Base-by-base conservation (phyloP, 2,329 filamentous ascomycete genomes). In the Fusarium nisikadoi region DNA sequence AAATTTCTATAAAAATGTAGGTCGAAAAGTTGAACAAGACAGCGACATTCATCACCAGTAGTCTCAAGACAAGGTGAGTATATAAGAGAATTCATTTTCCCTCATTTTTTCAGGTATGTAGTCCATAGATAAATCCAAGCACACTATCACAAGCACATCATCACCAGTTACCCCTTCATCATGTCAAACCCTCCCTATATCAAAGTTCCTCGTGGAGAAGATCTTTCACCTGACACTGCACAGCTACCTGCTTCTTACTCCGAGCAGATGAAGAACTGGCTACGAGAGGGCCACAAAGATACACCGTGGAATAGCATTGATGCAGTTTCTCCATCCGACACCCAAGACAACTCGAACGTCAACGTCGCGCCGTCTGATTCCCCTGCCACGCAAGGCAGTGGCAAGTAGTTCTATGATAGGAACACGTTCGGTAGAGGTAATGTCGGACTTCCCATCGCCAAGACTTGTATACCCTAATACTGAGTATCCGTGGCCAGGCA, bases 291-390 rank as follows among this genome's bases (percentile, higher is more conserved):
- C 5, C 33, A 4, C 0, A 50, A 50, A 8, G 38, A 69, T 4
- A 62, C 31, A 31, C 74, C 73, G 1, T 76, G 57, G 56, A 2
- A 75, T 4, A 16, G 16, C 3, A 8, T 53, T 16, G 36, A 3
- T 13, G 62, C 29, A 5, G 10, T 74, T 29, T 10, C 23, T 20
- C 1, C 1, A 9, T 29, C 38, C 7, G 6, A 25, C 19, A 25
- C 10, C 0, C 38, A 68, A 16, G 2, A 19, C 2, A 14, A 17
- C 19, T 3, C 25, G 8, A n/a, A 25, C 6, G 7, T 29, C 2
- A 8, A 41, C 12, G 14, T 12, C 2, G 4, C 25, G 16, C 43
- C 38, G 2, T 61, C 49, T 1, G 7, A 54, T 1, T 14, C 23
- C 6, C 36, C 16, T 27, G 58, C 60, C 14, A 36, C 54, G 0